Base-by-base conservation (phyloP, 768 basidiomycete species). In the Auricularia heimuer region DNA sequence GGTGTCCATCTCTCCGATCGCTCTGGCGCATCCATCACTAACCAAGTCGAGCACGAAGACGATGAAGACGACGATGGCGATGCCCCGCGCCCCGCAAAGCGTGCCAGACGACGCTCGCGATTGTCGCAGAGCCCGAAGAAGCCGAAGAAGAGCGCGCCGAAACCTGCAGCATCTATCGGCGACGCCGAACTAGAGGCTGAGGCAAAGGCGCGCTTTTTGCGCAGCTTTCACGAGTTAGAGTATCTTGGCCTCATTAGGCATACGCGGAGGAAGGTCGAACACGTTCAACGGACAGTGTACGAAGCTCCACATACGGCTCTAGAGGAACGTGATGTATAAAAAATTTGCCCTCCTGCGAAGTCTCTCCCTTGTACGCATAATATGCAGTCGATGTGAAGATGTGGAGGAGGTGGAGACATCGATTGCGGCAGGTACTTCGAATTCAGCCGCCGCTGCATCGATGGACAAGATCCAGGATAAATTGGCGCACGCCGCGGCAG, bases 171-270 rank as follows among this genome's bases (percentile, higher is more conserved):
- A 58, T 14, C 37, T 45, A 21, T 62, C 65, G 29, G 65, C 37
- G 54, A 54, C 29, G 65, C 64, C 24, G 58, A 66, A 34, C 60
- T 64, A 63, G 62, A 63, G 56, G 34, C 61, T 37, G 82, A 89
- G 66, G 80, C 86, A 16, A 91, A 92, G 70, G 89, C 88, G 51
- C 79, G 91, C 21, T 94, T 93, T 72, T 81, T 92, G 62, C 83
- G 88, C 18, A 85, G 89, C 11, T 70, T 93, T 72, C 92, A 94
- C 66, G 90, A 92, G 70, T 79, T 94, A 47, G 91, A 93, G 70
- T 86, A 85, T 69, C 74, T 92, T 42, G 92, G 92, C 7, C 83
- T 93, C 70, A 76, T 92, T 71, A 89, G 89, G 71, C 90, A 90
- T 67, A 91, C 88, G 0, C 84, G 86, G 54, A 79, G 90, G 63